These are phyloP conservation scores for Rhizopus delemar DNA, from an alignment of 371 early-diverging fungal species.

Conservation along the genomic window DNA sequence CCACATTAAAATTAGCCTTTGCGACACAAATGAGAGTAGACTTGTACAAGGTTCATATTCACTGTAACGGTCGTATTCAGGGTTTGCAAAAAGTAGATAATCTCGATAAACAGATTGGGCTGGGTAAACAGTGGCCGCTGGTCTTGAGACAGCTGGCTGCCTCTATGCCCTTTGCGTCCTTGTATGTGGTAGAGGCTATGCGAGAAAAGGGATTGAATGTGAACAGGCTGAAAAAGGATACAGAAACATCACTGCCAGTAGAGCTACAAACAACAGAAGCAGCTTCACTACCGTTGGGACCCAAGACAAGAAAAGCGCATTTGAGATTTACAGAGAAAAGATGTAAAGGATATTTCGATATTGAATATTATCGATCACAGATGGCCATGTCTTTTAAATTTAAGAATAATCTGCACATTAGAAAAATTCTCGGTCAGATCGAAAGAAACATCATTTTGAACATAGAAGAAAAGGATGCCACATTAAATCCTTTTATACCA, in stretches of 20 bases:
- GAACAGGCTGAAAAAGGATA: neutral
- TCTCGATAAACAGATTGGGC: neutral
- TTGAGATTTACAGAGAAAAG: neutral
- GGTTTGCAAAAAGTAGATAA: neutral
- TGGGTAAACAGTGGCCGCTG: neutral
- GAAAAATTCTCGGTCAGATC: neutral
- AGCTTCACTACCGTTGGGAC: conserved; percentile 1
- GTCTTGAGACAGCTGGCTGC: neutral
- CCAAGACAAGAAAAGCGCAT: conserved; percentile 3
- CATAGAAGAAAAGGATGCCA: neutral
- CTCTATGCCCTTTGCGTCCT: neutral
- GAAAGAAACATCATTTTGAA: neutral
- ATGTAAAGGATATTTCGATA: neutral
- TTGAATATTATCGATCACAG: neutral
- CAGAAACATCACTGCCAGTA: neutral
- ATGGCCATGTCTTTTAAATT: conserved; percentile 2
- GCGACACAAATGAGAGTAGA: conserved; percentile 2
- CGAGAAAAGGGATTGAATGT: neutral
- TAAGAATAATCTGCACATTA: neutral
- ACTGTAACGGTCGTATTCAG: conserved; percentile 1
- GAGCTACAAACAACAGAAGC: conserved; percentile 4
- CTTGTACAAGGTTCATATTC: neutral
- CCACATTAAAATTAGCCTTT: conserved; percentile 1
- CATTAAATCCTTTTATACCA: conserved; percentile 1
- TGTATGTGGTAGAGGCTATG: conserved; percentile 1